Conservation (phyloP, 345 rosid species). For the Eucalyptus fibrosa region DNA sequence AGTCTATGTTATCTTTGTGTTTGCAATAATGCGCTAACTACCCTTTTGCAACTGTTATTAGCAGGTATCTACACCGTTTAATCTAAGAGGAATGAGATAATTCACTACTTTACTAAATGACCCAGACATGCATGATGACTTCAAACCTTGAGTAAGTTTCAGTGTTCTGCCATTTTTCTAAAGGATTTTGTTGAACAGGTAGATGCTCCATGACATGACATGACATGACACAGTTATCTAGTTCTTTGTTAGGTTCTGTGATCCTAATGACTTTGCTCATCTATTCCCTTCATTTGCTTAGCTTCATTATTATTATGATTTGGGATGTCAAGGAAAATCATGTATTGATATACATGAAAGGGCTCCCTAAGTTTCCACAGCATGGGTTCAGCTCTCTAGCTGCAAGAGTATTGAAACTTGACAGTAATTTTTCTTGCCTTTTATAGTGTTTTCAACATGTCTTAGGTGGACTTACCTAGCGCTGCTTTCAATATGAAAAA, state of each 20-base stretch:
- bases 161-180: slow-evolving; percentile 28
- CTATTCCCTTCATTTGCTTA: neutral
- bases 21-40: neutral
- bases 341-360: slow-evolving; percentile 92
- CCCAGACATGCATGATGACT: slow-evolving; percentile 84
- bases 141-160: slow-evolving; percentile 51
- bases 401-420: slow-evolving; percentile 58
- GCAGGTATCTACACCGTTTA: slow-evolving; percentile 31
- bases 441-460: neutral
- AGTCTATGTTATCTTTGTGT: neutral
- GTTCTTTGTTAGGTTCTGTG: neutral
- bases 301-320: neutral
- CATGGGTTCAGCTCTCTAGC: slow-evolving; percentile 93
- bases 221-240: neutral
- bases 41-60: neutral
- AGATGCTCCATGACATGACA: neutral
- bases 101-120: slow-evolving; percentile 45
- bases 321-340: slow-evolving; percentile 88
- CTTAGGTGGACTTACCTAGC: neutral
- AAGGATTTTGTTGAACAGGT: slow-evolving; percentile 75
- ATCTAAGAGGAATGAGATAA: slow-evolving; percentile 30
- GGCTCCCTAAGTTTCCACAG: slow-evolving; percentile 79
- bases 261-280: neutral
- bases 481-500: neutral
- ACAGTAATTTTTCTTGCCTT: slow-evolving; percentile 34